Base-by-base conservation (phyloP, 306 rosid species). In the Astragalus glycyphyllos region DNA sequence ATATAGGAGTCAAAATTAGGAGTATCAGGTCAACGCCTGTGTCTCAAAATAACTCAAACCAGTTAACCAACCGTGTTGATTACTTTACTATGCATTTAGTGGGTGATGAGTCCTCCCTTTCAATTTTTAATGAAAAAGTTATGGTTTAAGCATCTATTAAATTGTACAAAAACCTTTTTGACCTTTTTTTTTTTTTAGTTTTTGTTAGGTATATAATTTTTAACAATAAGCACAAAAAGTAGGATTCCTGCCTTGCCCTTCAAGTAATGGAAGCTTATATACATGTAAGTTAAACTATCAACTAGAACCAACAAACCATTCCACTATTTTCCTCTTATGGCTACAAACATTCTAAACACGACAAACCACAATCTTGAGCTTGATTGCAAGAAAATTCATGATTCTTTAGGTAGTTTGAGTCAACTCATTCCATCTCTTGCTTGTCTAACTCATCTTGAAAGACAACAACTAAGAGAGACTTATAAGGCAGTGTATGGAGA, bases 311-410 rank as follows among this genome's bases (percentile, higher is more conserved):
- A 49, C 2, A 46, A 29, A 65, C 54, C n/a, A 54, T 46, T 69
- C 38, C 58, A 6, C 34, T 65, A 14, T 47, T 32, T 59, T 11
- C 49, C 69, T 9, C 75, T 1, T 10, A 77, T 71, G 72, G 34
- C 76, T 20, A 74, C 68, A 76, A 75, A 80, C 80, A 70, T 78
- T 71, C 73, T 60, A 20, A 69, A 75, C 77, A 73, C 82, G 80
- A 56, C 75, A 5, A 58, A 7, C 74, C 68, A 51, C 48, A 53
- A 26, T 3, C 65, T 84, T 8, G 87, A 82, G 66, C 77, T 64
- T 12, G 83, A 90, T 35, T 87, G 93, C 83, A 86, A 69, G 71
- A 80, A 73, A 34, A 79, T 87, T 73, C 89, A 83, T 49, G 93
- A 87, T 54, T 87, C 88, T 12, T 58, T 77, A 68, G 85, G 79